Base-by-base conservation (phyloP, 441 rosid genomes). In the Pelargonium cotyledonis region DNA sequence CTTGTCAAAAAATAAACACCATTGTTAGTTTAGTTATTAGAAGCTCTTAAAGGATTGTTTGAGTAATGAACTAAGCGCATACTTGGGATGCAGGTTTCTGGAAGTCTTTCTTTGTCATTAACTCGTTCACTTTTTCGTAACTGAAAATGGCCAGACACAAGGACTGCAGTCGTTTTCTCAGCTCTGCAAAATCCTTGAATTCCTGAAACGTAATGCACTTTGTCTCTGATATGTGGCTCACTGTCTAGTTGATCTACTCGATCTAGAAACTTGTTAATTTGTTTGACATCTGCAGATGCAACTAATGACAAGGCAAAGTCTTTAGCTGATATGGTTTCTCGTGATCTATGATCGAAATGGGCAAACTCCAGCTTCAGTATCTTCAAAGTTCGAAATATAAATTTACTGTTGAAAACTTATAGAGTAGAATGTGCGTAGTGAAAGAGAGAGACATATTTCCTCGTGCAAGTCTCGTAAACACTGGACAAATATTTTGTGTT, bases 51-150 rank as follows among this genome's bases (percentile, higher is more conserved):
- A 46, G 14, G 14, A 46, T 46, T 9, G n/a, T 10, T 12, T 46
- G 53, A n/a, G 26, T 0, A 23, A 23, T 23, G 26, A 23, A 23
- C 26, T 46, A 14, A 46, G 10, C 18, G 11, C 35, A 40, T 60
- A 74, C 77, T 72, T 75, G 77, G 31, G 77, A 75, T 14, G 77
- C 77, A 9, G 77, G 74, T 63, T 70, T 70, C 69, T 75, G 77
- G 31, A 75, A 75, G 38, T 75, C 77, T 31, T 49, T 70, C 51
- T 75, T 75, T 1, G 77, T 75, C 62, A 75, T 61, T 73, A 70
- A 66, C 19, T 74, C 74, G n/a, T 49, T 75, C 11, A 70, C 29
- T 67, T 70, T 75, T 12, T 74, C 77, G 14, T 58, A 75, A 41
- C 77, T 75, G 63, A 75, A 75, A 51, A 75, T 67, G 53, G 77